Evolutionary conservation across 78 protist genomes (phyloP).

Genomic region (Planoprotostelium fungivorum): DNA sequence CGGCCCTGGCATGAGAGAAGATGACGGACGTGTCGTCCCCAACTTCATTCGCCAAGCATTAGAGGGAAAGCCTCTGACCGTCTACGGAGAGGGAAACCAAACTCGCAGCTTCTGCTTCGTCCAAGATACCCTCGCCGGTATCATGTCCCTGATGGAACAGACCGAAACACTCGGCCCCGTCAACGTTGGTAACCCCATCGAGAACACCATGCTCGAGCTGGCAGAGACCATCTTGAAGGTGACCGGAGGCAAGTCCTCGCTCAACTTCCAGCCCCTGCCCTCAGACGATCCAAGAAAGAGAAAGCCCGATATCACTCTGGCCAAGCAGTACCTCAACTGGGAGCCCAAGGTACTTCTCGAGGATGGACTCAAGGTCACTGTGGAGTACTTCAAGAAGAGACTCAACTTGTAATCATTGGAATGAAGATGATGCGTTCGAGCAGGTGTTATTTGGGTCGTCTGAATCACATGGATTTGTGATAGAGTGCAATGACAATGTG

Average conservation of each 20-base stretch:
- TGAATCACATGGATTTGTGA: too few relatives aligned
- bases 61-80: constrained; percentile 47
- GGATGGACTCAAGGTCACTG: constrained; percentile 28
- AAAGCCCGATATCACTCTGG: constrained; percentile 51
- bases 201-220: neutral
- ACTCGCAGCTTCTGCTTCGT: constrained; percentile 77
- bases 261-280: constrained; percentile 10
- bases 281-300: constrained; percentile 66
- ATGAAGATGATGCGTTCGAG: too few relatives aligned
- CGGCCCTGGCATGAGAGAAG: constrained; percentile 81
- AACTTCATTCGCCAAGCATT: constrained; percentile 84
- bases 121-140: constrained; percentile 42
- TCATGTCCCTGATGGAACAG: constrained; percentile 44
- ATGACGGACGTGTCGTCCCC: constrained; percentile 85
- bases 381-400: constrained; percentile 21
- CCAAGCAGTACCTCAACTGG: constrained; percentile 1
- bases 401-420: too few relatives aligned
- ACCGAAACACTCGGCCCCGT: constrained; percentile 10
- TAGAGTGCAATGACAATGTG: too few relatives aligned
- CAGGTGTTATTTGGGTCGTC: too few relatives aligned
- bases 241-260: neutral
- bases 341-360: constrained; percentile 25
- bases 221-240: neutral
- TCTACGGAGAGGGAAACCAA: constrained; percentile 77
- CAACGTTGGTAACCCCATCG: neutral